phyloP scores from a whole-genome alignment of 2,329 filamentous ascomycete species.

The Boeremia lycopersici region DNA sequence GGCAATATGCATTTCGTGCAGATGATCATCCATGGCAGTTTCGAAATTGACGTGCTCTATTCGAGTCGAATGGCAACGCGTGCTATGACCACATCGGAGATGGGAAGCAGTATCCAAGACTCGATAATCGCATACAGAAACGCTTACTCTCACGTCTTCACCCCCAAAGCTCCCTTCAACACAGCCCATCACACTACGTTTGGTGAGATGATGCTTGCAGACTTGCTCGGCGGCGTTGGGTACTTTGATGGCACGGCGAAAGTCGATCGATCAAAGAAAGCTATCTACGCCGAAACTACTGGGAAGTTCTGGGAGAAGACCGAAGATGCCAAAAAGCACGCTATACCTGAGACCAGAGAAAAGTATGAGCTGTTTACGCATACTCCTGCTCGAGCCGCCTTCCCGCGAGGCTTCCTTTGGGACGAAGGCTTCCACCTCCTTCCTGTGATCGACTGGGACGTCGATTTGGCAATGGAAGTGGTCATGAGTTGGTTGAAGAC shows the following conservation, averaged over 20 bases:
- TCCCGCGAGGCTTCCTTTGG: constrained; percentile 94
- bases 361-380: constrained; percentile 87
- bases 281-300: constrained; percentile 90
- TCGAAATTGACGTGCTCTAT: constrained; percentile 90
- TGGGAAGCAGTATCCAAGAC: constrained; percentile 70
- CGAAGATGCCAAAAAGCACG: constrained; percentile 73
- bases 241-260: constrained; percentile 88
- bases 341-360: constrained; percentile 72
- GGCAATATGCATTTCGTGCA: constrained; percentile 89
- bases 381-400: constrained; percentile 88
- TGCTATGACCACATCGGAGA: constrained; percentile 61
- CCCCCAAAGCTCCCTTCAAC: constrained; percentile 76
- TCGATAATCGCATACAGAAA: constrained; percentile 71
- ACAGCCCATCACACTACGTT: constrained; percentile 74
- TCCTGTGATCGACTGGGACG: constrained; percentile 88
- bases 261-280: constrained; percentile 83
- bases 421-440: constrained; percentile 95
- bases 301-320: constrained; percentile 94
- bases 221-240: constrained; percentile 87
- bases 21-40: constrained; percentile 84
- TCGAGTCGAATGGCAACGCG: constrained; percentile 72
- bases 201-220: constrained; percentile 85
- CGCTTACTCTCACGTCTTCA: constrained; percentile 72
- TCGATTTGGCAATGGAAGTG: constrained; percentile 82
- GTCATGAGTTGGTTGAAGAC: constrained; percentile 91